A percentile compares a stretch with the other conserved stretches of the same genome.
These are phyloP conservation scores for Sphagnum contortum DNA, from an alignment of 225 moss, liverwort and hornwort genomes.

Conservation along the genomic window DNA sequence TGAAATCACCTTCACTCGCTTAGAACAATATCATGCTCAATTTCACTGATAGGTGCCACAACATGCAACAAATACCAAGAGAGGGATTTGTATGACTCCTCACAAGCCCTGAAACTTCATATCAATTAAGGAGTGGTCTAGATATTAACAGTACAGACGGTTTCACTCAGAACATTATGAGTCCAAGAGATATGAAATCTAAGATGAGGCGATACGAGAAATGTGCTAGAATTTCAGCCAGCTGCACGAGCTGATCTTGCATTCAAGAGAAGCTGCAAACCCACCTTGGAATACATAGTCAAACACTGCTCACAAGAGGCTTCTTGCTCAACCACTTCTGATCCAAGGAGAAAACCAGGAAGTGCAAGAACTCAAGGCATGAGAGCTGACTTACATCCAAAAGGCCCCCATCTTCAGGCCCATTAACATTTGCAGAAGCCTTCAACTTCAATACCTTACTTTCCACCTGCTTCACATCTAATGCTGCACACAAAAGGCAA, in stretches of 20 bases:
- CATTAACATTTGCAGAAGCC: slow-evolving; percentile 30
- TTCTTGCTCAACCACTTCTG: too few species aligned
- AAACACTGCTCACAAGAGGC: too few species aligned
- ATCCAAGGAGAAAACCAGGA: too few species aligned
- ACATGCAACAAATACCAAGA: background rate
- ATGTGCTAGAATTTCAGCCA: too few species aligned
- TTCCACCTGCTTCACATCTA: slow-evolving; percentile 55
- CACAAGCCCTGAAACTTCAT: background rate
- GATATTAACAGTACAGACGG: background rate
- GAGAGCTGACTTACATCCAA: slow-evolving; percentile 44
- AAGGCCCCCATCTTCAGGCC: slow-evolving; percentile 47
- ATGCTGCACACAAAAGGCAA: slow-evolving; percentile 35
- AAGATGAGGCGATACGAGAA: too few species aligned
- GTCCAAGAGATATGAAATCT: background rate
- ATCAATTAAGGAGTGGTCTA: background rate
- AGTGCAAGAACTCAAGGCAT: too few species aligned
- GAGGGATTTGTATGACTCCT: background rate
- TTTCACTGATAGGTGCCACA: background rate
- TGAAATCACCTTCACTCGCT: background rate
- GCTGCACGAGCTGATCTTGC: too few species aligned
- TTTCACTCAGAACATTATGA: background rate
- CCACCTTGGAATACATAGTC: too few species aligned
- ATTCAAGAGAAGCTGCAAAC: too few species aligned
- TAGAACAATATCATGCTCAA: background rate
- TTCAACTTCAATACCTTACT: slow-evolving; percentile 32